Percentiles rank a stretch among this genome's conserved stretches.
Conservation (phyloP, 495 filamentous ascomycete species). For the Gamarada debralockiae region DNA sequence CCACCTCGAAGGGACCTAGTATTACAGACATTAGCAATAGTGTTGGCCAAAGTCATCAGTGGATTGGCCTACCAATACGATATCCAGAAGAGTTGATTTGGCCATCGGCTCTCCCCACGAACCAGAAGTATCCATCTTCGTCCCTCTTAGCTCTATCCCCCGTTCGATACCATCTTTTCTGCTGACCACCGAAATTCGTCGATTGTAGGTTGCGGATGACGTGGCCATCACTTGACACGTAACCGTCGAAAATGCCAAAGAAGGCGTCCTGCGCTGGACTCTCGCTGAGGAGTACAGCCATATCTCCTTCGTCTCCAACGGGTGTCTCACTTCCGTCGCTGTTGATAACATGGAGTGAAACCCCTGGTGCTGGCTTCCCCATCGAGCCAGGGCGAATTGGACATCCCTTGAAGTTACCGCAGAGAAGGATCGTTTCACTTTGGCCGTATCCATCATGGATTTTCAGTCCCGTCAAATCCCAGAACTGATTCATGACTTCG, state of each 20-base stretch:
- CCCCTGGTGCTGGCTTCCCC: constrained; percentile 6
- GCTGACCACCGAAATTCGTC: neutral
- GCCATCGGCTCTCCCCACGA: constrained; percentile 8
- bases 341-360: constrained; percentile 6
- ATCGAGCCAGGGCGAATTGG: constrained; percentile 1
- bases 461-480: neutral
- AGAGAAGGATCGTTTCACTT: constrained; percentile 5
- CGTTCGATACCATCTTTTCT: constrained; percentile 4
- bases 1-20: constrained; percentile 14
- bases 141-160: constrained; percentile 8
- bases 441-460: constrained; percentile 12
- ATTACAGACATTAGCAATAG: neutral
- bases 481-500: neutral
- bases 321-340: neutral
- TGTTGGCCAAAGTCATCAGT: neutral
- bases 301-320: constrained; percentile 7
- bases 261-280: neutral
- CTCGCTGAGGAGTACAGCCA: neutral
- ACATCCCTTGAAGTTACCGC: constrained; percentile 2
- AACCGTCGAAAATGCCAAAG: constrained; percentile 15
- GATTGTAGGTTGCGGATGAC: neutral
- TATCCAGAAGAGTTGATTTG: constrained; percentile 14
- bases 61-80: constrained; percentile 9
- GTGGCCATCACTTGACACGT: neutral
- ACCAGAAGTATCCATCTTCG: constrained; percentile 13